phyloP scores from a whole-genome alignment of 192 early-diverging fungal genomes.

The Gryganskiella cystojenkinii region DNA sequence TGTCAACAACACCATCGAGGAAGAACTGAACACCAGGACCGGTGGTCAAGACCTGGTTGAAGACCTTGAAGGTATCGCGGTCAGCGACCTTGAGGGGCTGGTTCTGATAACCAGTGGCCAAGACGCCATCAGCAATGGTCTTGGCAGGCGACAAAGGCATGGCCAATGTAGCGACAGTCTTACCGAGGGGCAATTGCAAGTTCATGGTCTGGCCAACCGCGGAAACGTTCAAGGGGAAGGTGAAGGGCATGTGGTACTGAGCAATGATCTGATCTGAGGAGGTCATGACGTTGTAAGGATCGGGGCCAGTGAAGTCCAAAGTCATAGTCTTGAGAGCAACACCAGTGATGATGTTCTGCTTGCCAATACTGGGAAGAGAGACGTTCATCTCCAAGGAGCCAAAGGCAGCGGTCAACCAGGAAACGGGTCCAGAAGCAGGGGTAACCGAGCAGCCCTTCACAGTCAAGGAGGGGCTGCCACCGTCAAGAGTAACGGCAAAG shows the following conservation, averaged over 20 bases:
- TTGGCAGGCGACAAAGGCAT: slow-evolving; percentile 38
- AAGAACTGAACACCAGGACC: slow-evolving; percentile 54
- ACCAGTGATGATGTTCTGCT: slow-evolving; percentile 62
- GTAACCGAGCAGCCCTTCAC: slow-evolving; percentile 62
- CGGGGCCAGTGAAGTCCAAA: slow-evolving; percentile 57
- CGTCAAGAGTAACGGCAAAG: slow-evolving; percentile 60
- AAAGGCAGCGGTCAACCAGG: slow-evolving; percentile 65
- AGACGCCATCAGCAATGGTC: slow-evolving; percentile 57
- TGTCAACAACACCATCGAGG: slow-evolving; percentile 61
- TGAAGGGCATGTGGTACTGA: slow-evolving; percentile 67
- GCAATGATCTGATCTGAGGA: slow-evolving; percentile 59
- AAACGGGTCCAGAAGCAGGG: slow-evolving; percentile 55
- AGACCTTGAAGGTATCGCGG: slow-evolving; percentile 60
- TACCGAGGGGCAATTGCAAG: slow-evolving; percentile 49
- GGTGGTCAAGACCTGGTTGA: slow-evolving; percentile 60
- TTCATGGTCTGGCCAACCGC: slow-evolving; percentile 62
- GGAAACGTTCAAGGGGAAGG: slow-evolving; percentile 65
- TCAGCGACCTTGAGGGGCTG: slow-evolving; percentile 54
- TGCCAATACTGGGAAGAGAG: slow-evolving; percentile 53
- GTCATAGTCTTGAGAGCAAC: slow-evolving; percentile 64
- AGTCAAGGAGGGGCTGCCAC: slow-evolving; percentile 54
- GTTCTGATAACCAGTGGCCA: slow-evolving; percentile 58
- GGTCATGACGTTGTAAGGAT: slow-evolving; percentile 61
- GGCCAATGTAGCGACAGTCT: slow-evolving; percentile 35
- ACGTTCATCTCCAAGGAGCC: slow-evolving; percentile 60